Evolutionary conservation across 352 stramenopile genomes (phyloP).

Genomic region (Phytophthora tentaculata): DNA sequence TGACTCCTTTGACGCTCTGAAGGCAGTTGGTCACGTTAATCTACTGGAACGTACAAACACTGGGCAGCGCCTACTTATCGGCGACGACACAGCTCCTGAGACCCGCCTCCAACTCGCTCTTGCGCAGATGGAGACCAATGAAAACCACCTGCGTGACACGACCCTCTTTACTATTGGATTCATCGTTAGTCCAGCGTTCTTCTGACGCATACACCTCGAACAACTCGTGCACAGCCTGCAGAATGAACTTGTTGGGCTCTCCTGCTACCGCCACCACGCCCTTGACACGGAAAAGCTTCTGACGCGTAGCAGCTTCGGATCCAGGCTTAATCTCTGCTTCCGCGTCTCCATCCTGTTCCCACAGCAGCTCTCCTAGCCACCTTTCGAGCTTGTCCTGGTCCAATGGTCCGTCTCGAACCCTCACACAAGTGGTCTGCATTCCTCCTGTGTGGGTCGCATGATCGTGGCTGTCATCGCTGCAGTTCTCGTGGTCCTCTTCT

Average conservation of each 20-base stretch:
- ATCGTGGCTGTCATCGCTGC: conserved; percentile 22
- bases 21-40: no score
- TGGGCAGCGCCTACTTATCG: conserved; percentile 13
- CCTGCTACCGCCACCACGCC: conserved; percentile 62
- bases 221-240: conserved; percentile 85
- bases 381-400: conserved; percentile 67
- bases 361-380: conserved; percentile 74
- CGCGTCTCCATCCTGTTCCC: conserved; percentile 53
- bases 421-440: conserved; percentile 78
- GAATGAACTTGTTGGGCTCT: conserved; percentile 72
- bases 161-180: conserved; percentile 12
- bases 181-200: conserved; percentile 49
- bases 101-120: conserved; percentile 41
- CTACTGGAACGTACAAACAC: no score
- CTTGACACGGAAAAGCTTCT: conserved; percentile 80
- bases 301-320: conserved; percentile 15
- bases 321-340: conserved; percentile 11
- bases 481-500: conserved; percentile 24
- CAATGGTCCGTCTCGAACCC: conserved; percentile 45
- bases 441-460: conserved; percentile 54
- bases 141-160: conserved; percentile 68
- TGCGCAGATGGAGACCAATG: conserved; percentile 67
- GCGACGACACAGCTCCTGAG: conserved; percentile 45
- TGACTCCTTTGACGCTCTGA: no score
- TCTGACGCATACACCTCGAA: conserved; percentile 80